Evolutionary conservation across 108 stramenopile genomes (phyloP).

Genomic region (Nitzschia sp.): DNA sequence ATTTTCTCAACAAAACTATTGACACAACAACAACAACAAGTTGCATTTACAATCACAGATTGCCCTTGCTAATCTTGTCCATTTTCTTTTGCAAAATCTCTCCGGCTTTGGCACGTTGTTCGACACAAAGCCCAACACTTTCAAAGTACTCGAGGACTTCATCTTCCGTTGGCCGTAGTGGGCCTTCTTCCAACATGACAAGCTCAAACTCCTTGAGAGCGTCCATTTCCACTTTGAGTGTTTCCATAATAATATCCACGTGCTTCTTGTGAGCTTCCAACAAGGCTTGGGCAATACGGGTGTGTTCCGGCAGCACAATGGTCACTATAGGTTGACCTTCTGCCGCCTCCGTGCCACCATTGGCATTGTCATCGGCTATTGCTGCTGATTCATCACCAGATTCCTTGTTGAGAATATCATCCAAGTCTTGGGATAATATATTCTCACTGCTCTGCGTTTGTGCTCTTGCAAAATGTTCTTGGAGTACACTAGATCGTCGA

Average conservation of each 20-base stretch:
- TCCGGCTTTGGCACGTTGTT: slow-evolving; percentile 51
- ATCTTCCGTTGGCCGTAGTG: slow-evolving; percentile 60
- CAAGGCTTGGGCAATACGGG: slow-evolving; percentile 57
- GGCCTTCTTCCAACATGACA: slow-evolving; percentile 46
- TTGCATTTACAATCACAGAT: neutral
- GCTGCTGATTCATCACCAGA: neutral
- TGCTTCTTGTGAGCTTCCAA: slow-evolving; percentile 69
- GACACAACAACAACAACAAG: neutral
- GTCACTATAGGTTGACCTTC: neutral
- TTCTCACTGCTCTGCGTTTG: neutral
- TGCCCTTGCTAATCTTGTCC: slow-evolving; percentile 67
- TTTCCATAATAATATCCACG: slow-evolving; percentile 72
- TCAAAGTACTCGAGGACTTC: slow-evolving; percentile 88
- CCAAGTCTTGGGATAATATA: slow-evolving; percentile 1
- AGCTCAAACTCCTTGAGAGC: slow-evolving; percentile 69
- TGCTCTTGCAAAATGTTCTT: slow-evolving; percentile 31
- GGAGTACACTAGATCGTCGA: slow-evolving; percentile 45
- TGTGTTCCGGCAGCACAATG: slow-evolving; percentile 39
- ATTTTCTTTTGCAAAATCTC: slow-evolving; percentile 60
- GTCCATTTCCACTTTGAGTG: slow-evolving; percentile 77
- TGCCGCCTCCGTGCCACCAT: neutral
- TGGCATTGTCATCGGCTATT: neutral
- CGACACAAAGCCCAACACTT: slow-evolving; percentile 68
- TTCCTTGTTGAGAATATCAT: slow-evolving; percentile 1
- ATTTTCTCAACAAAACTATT: no score